Conservation (phyloP, 2,329 filamentous ascomycete species). For the Tolypocladium endophyticum region DNA sequence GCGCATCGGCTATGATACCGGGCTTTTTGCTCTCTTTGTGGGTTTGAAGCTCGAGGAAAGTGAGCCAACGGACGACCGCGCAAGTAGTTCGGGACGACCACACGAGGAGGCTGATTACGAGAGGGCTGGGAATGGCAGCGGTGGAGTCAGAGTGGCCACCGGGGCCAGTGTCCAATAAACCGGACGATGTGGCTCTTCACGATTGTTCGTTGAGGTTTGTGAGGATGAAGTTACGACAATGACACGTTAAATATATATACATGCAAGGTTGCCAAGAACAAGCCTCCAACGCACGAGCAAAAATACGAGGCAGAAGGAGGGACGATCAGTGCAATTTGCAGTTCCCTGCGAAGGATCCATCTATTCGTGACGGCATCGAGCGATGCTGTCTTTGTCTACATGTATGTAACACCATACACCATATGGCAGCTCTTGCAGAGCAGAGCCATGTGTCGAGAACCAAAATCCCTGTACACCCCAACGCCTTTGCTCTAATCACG, state of each 20-base stretch:
- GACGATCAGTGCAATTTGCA: background rate
- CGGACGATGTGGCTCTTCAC: background rate
- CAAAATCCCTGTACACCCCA: background rate
- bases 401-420: background rate
- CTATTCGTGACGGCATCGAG: background rate
- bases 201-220: background rate
- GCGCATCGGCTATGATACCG: slow-evolving; percentile 46
- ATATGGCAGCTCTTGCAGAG: background rate
- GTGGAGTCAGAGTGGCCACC: background rate
- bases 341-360: background rate
- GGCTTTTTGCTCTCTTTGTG: slow-evolving; percentile 47
- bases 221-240: background rate
- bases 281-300: background rate
- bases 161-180: background rate
- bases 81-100: background rate
- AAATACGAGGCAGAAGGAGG: background rate
- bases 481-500: background rate
- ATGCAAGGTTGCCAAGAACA: background rate
- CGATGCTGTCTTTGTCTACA: background rate
- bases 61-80: slow-evolving; percentile 12
- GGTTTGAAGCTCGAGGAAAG: slow-evolving; percentile 42
- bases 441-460: background rate
- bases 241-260: background rate
- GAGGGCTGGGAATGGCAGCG: background rate
- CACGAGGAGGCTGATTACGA: background rate